Conservation (phyloP, 108 stramenopile genomes). For the Asterionellopsis glacialis region DNA sequence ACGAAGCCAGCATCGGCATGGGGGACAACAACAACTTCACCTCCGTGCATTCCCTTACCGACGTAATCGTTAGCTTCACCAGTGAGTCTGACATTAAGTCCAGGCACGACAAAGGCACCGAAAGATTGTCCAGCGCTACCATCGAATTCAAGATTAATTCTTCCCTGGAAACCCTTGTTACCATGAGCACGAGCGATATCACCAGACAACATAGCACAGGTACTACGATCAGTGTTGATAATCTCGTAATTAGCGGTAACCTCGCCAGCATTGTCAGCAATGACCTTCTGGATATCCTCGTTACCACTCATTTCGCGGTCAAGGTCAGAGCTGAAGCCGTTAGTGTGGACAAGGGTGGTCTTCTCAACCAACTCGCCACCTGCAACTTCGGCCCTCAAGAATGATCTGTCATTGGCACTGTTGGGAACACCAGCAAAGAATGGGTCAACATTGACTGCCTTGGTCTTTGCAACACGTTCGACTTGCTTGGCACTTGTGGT, state of each 20-base stretch:
- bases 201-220: conserved; percentile 86
- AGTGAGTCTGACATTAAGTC: conserved; percentile 76
- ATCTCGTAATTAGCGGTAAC: conserved; percentile 56
- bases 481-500: conserved; percentile 58
- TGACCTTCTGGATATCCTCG: conserved; percentile 65
- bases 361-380: conserved; percentile 49
- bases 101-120: conserved; percentile 87
- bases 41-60: conserved; percentile 95
- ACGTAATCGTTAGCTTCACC: conserved; percentile 99
- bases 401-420: conserved; percentile 51
- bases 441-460: conserved; percentile 48
- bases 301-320: conserved; percentile 71
- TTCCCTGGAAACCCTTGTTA: conserved; percentile 80
- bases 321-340: conserved; percentile 77
- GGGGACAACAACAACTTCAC: conserved; percentile 89
- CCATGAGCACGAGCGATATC: conserved; percentile 90
- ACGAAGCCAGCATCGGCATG: conserved; percentile 77
- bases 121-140: conserved; percentile 96
- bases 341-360: conserved; percentile 73
- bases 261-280: conserved; percentile 66
- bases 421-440: conserved; percentile 81
- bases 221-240: conserved; percentile 84
- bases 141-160: conserved; percentile 81
- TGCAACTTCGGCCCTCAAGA: conserved; percentile 68
- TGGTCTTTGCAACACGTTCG: conserved; percentile 67